phyloP scores from a whole-genome alignment of 257 asterid genomes.

The Primulina tabacum region DNA sequence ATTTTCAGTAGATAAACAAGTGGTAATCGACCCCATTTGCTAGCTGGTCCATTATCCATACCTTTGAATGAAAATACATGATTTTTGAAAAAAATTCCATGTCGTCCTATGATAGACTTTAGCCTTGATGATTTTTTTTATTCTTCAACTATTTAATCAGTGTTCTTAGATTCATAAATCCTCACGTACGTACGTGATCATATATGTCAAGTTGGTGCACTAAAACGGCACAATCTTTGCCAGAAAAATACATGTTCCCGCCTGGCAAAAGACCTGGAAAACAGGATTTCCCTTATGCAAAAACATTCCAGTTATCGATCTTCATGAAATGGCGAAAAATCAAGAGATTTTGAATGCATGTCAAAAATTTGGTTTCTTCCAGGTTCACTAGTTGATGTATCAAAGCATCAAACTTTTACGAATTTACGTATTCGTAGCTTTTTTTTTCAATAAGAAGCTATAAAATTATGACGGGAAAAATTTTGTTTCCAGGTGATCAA shows the following conservation, averaged over 20 bases:
- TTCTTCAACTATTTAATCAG: not conserved
- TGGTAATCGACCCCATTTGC: not conserved
- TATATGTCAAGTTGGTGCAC: slow-evolving; percentile 50
- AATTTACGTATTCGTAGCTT: no score
- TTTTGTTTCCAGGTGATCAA: slow-evolving; percentile 42
- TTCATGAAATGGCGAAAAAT: slow-evolving; percentile 16
- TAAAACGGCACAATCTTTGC: slow-evolving; percentile 32
- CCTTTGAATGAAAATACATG: no score
- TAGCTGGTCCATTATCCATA: not conserved
- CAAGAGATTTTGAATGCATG: slow-evolving; percentile 43
- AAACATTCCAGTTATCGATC: slow-evolving; percentile 44
- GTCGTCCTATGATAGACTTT: not conserved
- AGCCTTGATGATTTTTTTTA: not conserved
- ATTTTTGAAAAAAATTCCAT: not conserved
- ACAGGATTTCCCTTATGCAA: slow-evolving; percentile 30
- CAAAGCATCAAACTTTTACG: not conserved
- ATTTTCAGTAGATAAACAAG: no score
- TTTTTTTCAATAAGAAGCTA: no score
- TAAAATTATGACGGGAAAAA: no score
- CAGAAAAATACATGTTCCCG: slow-evolving; percentile 50
- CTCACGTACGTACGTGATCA: no score
- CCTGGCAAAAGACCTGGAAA: slow-evolving; percentile 50
- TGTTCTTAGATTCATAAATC: not conserved
- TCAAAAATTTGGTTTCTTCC: slow-evolving; percentile 59
- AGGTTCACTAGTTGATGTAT: slow-evolving; percentile 25